phyloP scores from a whole-genome alignment of 2,329 filamentous ascomycete species.

The Magnaporthiopsis rhizophila region DNA sequence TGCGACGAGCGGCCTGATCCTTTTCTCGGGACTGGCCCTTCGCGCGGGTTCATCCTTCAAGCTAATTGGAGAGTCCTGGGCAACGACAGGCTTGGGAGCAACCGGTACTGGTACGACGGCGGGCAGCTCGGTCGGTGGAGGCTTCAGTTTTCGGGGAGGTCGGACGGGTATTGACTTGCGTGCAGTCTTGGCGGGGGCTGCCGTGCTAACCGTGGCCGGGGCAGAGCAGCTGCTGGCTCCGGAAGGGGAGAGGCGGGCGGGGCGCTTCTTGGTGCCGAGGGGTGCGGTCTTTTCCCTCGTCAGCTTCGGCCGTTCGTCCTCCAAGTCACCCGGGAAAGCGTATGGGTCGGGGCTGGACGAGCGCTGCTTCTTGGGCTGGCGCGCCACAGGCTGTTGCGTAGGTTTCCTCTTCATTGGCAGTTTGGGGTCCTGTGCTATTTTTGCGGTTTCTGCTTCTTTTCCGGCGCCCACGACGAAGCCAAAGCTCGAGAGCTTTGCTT shows the following conservation, averaged over 20 bases:
- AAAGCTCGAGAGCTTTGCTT: not conserved
- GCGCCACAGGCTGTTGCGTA: slow-evolving; percentile 7
- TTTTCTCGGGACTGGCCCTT: not conserved
- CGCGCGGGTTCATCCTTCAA: not conserved
- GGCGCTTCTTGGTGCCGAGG: not conserved
- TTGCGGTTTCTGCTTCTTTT: not conserved
- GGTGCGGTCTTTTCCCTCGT: not conserved
- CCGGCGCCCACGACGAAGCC: not conserved
- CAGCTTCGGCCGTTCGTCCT: not conserved
- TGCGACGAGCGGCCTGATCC: too few relatives aligned
- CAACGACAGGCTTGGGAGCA: not conserved
- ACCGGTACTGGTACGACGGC: too few relatives aligned
- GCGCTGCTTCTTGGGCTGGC: slow-evolving; percentile 10
- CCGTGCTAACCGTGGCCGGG: not conserved
- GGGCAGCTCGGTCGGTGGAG: not conserved
- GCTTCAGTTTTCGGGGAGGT: slow-evolving; percentile 1
- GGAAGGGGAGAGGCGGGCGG: not conserved
- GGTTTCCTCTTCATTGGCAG: slow-evolving; percentile 8
- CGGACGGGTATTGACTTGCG: slow-evolving; percentile 1
- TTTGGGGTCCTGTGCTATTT: not conserved
- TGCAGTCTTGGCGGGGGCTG: not conserved
- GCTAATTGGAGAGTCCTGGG: not conserved
- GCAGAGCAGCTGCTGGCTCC: not conserved
- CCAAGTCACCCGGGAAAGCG: not conserved
- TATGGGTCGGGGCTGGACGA: slow-evolving; percentile 10